These are phyloP conservation scores for Aureobasidium zeae DNA, from an alignment of 2,329 filamentous ascomycete genomes.

Conservation along the genomic window DNA sequence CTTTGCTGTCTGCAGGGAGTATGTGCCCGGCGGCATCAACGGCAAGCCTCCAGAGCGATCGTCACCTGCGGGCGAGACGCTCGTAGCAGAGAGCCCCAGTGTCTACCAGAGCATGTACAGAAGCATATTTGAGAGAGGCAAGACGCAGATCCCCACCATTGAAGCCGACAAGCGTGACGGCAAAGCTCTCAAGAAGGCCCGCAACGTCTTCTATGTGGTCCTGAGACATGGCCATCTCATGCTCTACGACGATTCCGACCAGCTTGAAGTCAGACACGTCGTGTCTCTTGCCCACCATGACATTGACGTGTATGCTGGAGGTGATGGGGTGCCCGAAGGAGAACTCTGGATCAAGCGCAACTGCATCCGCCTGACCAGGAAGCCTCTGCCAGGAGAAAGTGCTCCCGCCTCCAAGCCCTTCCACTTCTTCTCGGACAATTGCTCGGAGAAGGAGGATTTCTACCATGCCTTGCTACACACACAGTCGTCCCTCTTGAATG, in stretches of 20 bases:
- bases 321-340: constrained; percentile 63
- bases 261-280: constrained; percentile 91
- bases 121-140: constrained; percentile 75
- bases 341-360: constrained; percentile 95
- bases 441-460: constrained; percentile 95
- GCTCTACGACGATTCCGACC: constrained; percentile 92
- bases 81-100: constrained; percentile 62
- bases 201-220: constrained; percentile 90
- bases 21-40: constrained; percentile 82
- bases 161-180: constrained; percentile 42
- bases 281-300: constrained; percentile 84
- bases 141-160: constrained; percentile 49
- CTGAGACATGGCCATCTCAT: constrained; percentile 88
- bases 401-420: constrained; percentile 67
- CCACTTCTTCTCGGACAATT: constrained; percentile 89
- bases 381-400: constrained; percentile 45
- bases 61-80: constrained; percentile 69
- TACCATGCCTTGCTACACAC: constrained; percentile 87
- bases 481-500: constrained; percentile 59
- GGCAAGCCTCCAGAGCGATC: constrained; percentile 82
- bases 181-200: constrained; percentile 50
- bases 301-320: constrained; percentile 72
- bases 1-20: constrained; percentile 91
- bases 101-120: constrained; percentile 98
- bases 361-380: constrained; percentile 70